phyloP scores from a whole-genome alignment of 106 monocot genomes.

The Agapanthus africanus region DNA sequence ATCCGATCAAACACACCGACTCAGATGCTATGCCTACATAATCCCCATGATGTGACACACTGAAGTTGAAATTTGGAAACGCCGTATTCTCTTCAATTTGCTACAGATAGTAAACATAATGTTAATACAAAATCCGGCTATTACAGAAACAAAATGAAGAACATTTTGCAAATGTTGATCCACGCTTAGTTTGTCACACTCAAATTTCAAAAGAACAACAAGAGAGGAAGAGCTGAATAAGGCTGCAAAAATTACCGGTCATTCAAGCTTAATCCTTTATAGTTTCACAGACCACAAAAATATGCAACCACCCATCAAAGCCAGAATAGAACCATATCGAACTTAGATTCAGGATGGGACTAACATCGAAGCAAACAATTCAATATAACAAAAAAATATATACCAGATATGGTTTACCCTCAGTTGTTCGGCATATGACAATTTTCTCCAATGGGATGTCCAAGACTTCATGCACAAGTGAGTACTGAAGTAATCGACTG shows the following conservation, averaged over 20 bases:
- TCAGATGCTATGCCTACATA: slow-evolving; percentile 67
- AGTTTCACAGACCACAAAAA: too few relatives aligned
- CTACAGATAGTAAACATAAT: slow-evolving; percentile 7
- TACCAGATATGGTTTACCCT: slow-evolving; percentile 69
- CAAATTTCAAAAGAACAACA: too few relatives aligned
- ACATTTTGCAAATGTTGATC: neutral
- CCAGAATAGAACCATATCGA: too few relatives aligned
- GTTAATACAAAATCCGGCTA: neutral
- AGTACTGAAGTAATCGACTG: slow-evolving; percentile 80
- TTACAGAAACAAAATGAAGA: neutral
- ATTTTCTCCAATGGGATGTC: slow-evolving; percentile 40
- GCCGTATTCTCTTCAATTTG: neutral
- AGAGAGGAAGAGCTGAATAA: too few relatives aligned
- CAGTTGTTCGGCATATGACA: slow-evolving; percentile 36
- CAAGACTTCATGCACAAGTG: slow-evolving; percentile 51
- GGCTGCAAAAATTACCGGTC: too few relatives aligned
- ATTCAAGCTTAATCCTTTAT: too few relatives aligned
- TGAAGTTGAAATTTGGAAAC: slow-evolving; percentile 52
- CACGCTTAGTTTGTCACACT: too few relatives aligned
- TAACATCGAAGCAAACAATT: neutral
- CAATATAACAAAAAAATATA: slow-evolving; percentile 9
- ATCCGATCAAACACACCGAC: slow-evolving; percentile 40
- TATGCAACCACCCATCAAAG: neutral
- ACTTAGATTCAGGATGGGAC: too few relatives aligned
- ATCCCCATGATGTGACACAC: slow-evolving; percentile 44